phyloP scores from a whole-genome alignment of 768 basidiomycete genomes.

The Multifurca ochricompacta region DNA sequence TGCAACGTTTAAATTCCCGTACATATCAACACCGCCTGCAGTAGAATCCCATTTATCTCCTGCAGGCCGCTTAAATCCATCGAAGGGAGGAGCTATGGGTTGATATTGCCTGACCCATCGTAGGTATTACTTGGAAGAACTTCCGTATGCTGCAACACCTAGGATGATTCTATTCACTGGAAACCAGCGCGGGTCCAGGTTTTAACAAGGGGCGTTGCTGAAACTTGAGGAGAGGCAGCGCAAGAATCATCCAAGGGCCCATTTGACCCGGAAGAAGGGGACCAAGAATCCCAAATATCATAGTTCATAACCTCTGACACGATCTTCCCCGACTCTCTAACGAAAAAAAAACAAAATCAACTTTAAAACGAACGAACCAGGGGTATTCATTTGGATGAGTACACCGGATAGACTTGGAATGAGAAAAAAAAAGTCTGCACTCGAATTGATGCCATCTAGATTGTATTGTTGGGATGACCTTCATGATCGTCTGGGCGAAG shows the following conservation, averaged over 20 bases:
- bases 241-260: constrained; percentile 79
- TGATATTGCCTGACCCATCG: constrained; percentile 16
- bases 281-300: constrained; percentile 51
- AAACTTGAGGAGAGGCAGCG: constrained; percentile 53
- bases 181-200: constrained; percentile 78
- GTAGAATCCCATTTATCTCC: constrained; percentile 43
- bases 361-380: too few species aligned
- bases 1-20: constrained; percentile 43
- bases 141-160: constrained; percentile 79
- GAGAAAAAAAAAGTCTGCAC: constrained; percentile 12
- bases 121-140: constrained; percentile 46
- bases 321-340: constrained; percentile 60
- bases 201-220: constrained; percentile 67
- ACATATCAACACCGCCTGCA: constrained; percentile 39
- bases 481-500: constrained; percentile 49
- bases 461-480: constrained; percentile 41
- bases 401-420: not conserved
- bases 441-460: constrained; percentile 47
- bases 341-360: too few species aligned
- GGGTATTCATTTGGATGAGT: constrained; percentile 71
- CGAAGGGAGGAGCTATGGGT: constrained; percentile 13
- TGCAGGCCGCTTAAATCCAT: constrained; percentile 10
- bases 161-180: constrained; percentile 64
- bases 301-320: constrained; percentile 57
- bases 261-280: constrained; percentile 64